phyloP scores from a whole-genome alignment of 352 stramenopile genomes.

The Pseudoperonospora humuli region DNA sequence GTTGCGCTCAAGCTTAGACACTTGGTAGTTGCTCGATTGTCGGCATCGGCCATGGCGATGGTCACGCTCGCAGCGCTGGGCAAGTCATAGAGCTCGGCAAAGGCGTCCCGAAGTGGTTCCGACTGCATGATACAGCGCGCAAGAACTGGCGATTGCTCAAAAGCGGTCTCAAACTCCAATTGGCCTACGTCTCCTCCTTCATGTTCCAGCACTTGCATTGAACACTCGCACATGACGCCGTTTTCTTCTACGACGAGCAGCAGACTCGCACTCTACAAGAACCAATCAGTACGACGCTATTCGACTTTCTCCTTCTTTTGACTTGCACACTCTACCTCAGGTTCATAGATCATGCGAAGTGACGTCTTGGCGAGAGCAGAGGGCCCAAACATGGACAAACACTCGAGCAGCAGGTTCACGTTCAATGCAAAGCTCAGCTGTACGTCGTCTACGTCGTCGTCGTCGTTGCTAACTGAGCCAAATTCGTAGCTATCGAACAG shows the following conservation, averaged over 20 bases:
- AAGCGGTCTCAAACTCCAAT: slow-evolving; percentile 70
- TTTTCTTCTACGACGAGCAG: slow-evolving; percentile 73
- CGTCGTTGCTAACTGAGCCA: slow-evolving; percentile 1
- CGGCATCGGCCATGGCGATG: slow-evolving; percentile 50
- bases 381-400: slow-evolving; percentile 72
- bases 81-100: slow-evolving; percentile 77
- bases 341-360: slow-evolving; percentile 61
- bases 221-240: slow-evolving; percentile 80
- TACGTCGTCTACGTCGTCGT: slow-evolving; percentile 19
- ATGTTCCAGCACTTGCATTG: slow-evolving; percentile 72
- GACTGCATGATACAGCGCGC: slow-evolving; percentile 81
- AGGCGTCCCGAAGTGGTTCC: slow-evolving; percentile 69
- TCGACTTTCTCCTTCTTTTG: no score
- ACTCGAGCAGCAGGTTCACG: slow-evolving; percentile 65
- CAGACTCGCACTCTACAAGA: slow-evolving; percentile 40
- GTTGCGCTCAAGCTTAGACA: slow-evolving; percentile 60
- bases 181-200: slow-evolving; percentile 64
- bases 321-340: slow-evolving; percentile 27
- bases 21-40: slow-evolving; percentile 15
- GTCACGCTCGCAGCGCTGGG: slow-evolving; percentile 72
- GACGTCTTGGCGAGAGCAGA: slow-evolving; percentile 60
- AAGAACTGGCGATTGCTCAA: slow-evolving; percentile 66
- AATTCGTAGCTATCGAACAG: slow-evolving; percentile 72
- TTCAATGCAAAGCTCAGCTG: slow-evolving; percentile 72
- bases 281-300: no score